These are phyloP conservation scores for Pichia sp. DNA, from an alignment of 1,139 yeast genomes.

Conservation along the genomic window DNA sequence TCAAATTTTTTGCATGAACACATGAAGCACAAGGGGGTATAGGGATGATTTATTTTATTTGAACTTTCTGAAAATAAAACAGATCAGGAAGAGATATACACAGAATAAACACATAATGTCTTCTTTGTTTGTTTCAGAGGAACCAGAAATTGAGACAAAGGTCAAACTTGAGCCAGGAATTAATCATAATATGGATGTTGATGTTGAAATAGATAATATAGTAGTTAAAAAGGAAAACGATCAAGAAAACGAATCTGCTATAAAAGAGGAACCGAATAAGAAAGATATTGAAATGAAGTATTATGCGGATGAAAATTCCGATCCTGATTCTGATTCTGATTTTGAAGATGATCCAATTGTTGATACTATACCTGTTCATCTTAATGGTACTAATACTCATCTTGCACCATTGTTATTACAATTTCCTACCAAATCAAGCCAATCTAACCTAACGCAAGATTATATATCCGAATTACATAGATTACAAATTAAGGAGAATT, in stretches of 20 bases:
- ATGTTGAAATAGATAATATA: constrained; percentile 30
- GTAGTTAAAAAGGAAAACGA: constrained; percentile 35
- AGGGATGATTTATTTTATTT: too few relatives aligned
- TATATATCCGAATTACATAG: constrained; percentile 33
- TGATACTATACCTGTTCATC: too few relatives aligned
- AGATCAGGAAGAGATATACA: neutral
- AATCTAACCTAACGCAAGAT: constrained; percentile 33
- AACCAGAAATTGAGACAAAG: constrained; percentile 14
- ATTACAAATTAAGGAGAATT: constrained; percentile 56
- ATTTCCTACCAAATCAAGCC: constrained; percentile 50
- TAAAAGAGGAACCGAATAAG: neutral
- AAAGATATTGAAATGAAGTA: constrained; percentile 5
- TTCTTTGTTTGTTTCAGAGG: constrained; percentile 30
- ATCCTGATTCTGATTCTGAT: neutral
- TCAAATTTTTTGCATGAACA: too few relatives aligned
- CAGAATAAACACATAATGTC: neutral
- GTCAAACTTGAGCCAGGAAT: constrained; percentile 4
- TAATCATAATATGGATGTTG: too few relatives aligned
- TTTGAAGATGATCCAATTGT: constrained; percentile 8
- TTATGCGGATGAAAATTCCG: constrained; percentile 12
- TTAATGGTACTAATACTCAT: too few relatives aligned
- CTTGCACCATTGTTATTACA: constrained; percentile 44
- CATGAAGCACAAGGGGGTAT: too few relatives aligned
- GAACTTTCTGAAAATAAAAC: neutral
- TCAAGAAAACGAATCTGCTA: constrained; percentile 1